A percentile compares a stretch with the other conserved stretches of the same genome.
These are phyloP conservation scores for Microcera coccophila DNA, from an alignment of 2,329 filamentous ascomycete genomes.

Conservation along the genomic window DNA sequence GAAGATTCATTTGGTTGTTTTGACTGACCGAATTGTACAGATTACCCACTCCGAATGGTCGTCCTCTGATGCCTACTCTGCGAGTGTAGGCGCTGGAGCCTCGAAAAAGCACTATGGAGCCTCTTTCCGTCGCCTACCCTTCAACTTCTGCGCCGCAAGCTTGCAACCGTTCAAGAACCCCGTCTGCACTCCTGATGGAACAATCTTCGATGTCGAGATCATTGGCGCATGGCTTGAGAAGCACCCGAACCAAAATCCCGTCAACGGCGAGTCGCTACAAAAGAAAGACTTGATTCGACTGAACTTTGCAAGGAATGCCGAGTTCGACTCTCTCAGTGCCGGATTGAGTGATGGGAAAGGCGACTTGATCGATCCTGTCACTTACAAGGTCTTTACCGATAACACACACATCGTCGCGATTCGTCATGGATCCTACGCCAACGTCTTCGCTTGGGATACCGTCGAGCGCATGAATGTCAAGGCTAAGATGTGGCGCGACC, in stretches of 20 bases:
- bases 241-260: conserved; percentile 80
- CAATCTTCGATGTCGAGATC: conserved; percentile 91
- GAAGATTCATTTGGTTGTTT: not conserved
- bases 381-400: conserved; percentile 95
- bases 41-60: conserved; percentile 99
- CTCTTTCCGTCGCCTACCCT: conserved; percentile 83
- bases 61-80: conserved; percentile 81
- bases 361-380: conserved; percentile 93
- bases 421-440: conserved; percentile 74
- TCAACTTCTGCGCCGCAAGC: conserved; percentile 96
- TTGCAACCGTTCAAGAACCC: conserved; percentile 93
- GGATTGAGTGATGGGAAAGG: conserved; percentile 53
- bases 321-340: conserved; percentile 50
- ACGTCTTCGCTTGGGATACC: conserved; percentile 96
- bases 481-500: conserved; percentile 89
- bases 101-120: conserved; percentile 46
- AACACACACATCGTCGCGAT: conserved; percentile 96
- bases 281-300: conserved; percentile 84
- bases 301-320: conserved; percentile 87
- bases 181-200: conserved; percentile 83
- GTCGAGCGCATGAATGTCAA: conserved; percentile 95
- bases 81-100: conserved; percentile 68
- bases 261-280: conserved; percentile 74
- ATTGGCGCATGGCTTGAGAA: conserved; percentile 93
- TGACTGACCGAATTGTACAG: conserved; percentile 17